A percentile compares a stretch with the other conserved stretches of the same genome.
phyloP scores from a whole-genome alignment of 805 yeast genomes.

The Zygosaccharomyces rouxii region DNA sequence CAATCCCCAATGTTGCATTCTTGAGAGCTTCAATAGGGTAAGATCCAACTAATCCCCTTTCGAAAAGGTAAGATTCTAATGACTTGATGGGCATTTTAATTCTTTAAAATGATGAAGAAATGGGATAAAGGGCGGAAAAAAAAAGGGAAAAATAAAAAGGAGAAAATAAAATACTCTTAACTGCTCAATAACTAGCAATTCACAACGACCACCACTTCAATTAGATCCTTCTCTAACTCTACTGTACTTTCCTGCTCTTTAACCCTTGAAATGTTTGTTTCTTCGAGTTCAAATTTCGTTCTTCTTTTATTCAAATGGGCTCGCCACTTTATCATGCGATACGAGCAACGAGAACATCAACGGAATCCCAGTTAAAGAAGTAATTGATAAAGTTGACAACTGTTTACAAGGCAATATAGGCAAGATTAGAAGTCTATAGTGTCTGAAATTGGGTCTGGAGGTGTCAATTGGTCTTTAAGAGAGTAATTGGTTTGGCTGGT shows the following conservation, averaged over 20 bases:
- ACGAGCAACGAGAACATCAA: not conserved
- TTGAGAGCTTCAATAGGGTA: slow-evolving; percentile 60
- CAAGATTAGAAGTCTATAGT: not conserved
- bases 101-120: not conserved
- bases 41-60: slow-evolving; percentile 56
- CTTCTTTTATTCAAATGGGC: slow-evolving; percentile 1
- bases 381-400: not conserved
- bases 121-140: not conserved
- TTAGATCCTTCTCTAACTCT: not conserved
- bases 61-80: slow-evolving; percentile 64
- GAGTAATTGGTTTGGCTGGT: not conserved
- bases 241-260: not conserved
- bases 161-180: not conserved
- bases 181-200: not conserved
- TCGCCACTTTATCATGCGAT: slow-evolving; percentile 5
- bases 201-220: not conserved
- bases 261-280: not conserved
- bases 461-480: not conserved
- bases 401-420: not conserved
- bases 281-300: not conserved
- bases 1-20: slow-evolving; percentile 74
- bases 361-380: not conserved
- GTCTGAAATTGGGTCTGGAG: not conserved
- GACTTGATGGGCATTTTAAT: slow-evolving; percentile 43
- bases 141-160: not conserved